Evolutionary conservation across 2,329 filamentous ascomycete species (phyloP).

Genomic region (Verticillium dahliae): DNA sequence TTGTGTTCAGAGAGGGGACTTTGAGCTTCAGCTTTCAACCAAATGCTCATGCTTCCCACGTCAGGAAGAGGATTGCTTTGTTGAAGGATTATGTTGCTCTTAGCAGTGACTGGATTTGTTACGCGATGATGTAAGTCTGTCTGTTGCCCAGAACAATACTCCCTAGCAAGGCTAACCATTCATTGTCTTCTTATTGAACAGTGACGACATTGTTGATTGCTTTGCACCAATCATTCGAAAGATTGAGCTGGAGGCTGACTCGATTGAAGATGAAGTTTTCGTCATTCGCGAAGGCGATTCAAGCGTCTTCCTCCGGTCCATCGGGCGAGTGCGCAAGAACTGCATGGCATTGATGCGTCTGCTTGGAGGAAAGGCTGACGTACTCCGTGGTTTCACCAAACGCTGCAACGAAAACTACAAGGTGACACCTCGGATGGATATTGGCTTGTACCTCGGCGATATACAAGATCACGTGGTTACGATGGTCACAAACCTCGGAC

Average conservation of each 20-base stretch:
- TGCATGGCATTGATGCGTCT: conserved; percentile 91
- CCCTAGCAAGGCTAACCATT: background rate
- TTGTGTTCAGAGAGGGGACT: conserved; percentile 93
- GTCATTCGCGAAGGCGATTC: conserved; percentile 87
- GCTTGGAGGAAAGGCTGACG: conserved; percentile 94
- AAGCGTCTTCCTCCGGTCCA: conserved; percentile 75
- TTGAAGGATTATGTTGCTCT: conserved; percentile 92
- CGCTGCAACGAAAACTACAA: conserved; percentile 97
- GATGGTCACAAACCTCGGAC: conserved; percentile 93
- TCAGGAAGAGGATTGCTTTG: conserved; percentile 84
- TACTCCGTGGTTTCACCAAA: conserved; percentile 95
- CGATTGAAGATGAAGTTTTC: conserved; percentile 93
- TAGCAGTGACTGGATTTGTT: conserved; percentile 98
- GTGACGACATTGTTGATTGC: conserved; percentile 93
- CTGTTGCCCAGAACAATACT: background rate
- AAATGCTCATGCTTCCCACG: conserved; percentile 81
- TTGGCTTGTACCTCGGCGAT: conserved; percentile 91
- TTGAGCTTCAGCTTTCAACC: conserved; percentile 89
- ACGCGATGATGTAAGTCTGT: conserved; percentile 77
- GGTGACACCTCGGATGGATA: conserved; percentile 91
- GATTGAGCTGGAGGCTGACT: conserved; percentile 82
- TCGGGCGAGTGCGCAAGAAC: conserved; percentile 87
- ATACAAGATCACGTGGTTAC: conserved; percentile 99
- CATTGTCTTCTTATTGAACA: conserved; percentile 20
- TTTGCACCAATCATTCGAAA: conserved; percentile 86